Evolutionary conservation across 805 yeast species (phyloP).

Genomic region (Barnettozyma californica): DNA sequence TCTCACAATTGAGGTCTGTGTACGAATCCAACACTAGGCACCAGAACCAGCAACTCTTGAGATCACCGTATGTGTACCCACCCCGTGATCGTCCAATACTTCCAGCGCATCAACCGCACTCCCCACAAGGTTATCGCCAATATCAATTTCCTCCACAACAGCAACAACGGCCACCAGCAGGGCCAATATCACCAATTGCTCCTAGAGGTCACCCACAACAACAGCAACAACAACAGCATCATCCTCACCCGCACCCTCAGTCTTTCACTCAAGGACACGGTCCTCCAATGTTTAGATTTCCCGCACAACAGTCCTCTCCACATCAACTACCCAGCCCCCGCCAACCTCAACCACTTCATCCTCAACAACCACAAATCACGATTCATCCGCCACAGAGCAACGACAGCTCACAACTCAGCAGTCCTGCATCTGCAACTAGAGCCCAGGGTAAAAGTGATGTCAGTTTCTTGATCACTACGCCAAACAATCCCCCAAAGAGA

Average conservation of each 20-base stretch:
- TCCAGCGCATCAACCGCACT: constrained; percentile 3
- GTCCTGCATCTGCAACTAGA: constrained; percentile 1
- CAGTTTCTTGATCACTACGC: constrained; percentile 23
- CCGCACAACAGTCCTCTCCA: constrained; percentile 1
- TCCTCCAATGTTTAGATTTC: not conserved
- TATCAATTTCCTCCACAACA: constrained; percentile 1
- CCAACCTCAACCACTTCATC: constrained; percentile 1
- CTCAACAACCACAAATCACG: constrained; percentile 6
- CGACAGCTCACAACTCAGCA: constrained; percentile 5
- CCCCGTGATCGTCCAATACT: not conserved
- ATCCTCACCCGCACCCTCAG: not conserved
- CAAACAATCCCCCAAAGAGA: constrained; percentile 23
- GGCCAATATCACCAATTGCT: constrained; percentile 1
- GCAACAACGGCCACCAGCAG: not conserved
- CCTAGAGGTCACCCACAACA: constrained; percentile 6
- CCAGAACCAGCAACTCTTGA: constrained; percentile 2
- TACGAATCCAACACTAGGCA: constrained; percentile 14
- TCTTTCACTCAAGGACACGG: not conserved
- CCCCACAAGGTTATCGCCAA: constrained; percentile 7
- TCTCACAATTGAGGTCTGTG: constrained; percentile 20
- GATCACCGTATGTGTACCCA: constrained; percentile 17
- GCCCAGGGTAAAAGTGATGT: constrained; percentile 21
- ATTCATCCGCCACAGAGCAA: not conserved
- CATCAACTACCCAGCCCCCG: not conserved
- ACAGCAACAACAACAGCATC: not conserved